Percentiles rank a stretch among this genome's conserved stretches.
Evolutionary conservation across 2,329 filamentous ascomycete genomes (phyloP).

Genomic region (Hypoxylon sp.): DNA sequence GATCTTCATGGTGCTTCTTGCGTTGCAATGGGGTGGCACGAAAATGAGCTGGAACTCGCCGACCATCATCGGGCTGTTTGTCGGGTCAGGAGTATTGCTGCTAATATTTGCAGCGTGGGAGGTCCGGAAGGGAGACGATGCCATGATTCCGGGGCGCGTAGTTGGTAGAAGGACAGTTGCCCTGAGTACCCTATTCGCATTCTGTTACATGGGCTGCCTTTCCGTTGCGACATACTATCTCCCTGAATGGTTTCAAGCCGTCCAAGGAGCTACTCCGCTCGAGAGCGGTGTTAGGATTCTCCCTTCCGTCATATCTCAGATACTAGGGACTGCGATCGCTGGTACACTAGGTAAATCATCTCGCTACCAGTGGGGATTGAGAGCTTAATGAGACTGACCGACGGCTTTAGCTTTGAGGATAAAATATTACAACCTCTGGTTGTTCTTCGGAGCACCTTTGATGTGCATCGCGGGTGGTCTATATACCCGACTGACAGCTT

Average conservation of each 20-base stretch:
- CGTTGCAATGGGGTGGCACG: conserved; percentile 55
- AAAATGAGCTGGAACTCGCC: conserved; percentile 34
- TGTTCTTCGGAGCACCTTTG: conserved; percentile 5
- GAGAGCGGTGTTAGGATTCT: conserved; percentile 17
- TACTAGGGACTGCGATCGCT: not conserved
- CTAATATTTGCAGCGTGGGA: conserved; percentile 59
- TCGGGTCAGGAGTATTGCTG: conserved; percentile 57
- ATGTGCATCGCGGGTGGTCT: conserved; percentile 17
- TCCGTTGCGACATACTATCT: conserved; percentile 15
- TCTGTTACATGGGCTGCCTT: conserved; percentile 21
- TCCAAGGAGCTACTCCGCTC: conserved; percentile 16
- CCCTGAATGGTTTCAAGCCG: conserved; percentile 23
- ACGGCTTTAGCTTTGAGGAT: conserved; percentile 6
- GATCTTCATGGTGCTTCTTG: conserved; percentile 42
- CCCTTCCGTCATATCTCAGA: not conserved
- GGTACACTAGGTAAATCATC: not conserved
- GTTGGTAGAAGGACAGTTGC: conserved; percentile 13
- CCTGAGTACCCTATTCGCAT: conserved; percentile 12
- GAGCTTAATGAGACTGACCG: not conserved
- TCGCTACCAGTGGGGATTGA: not conserved
- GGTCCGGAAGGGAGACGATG: conserved; percentile 54
- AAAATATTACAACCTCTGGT: conserved; percentile 19
- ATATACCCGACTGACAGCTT: conserved; percentile 14
- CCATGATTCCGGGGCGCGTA: conserved; percentile 51
- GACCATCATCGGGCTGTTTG: conserved; percentile 57